Evolutionary conservation across 2,329 filamentous ascomycete species (phyloP), one percentile per base, ranked within the genome.

Genomic region (Chrysosporium keratinophilum): DNA sequence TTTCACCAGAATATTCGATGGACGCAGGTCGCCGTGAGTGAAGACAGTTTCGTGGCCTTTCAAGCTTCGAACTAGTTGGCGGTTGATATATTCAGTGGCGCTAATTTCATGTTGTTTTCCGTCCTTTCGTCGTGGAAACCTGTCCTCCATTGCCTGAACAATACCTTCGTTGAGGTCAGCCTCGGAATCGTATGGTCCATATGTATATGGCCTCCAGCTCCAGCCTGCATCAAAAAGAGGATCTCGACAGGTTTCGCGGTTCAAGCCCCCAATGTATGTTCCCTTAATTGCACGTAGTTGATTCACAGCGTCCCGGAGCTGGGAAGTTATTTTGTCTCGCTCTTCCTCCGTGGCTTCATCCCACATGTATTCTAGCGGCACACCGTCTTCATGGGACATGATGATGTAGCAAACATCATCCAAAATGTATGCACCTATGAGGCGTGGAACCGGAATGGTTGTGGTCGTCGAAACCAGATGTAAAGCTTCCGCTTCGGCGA

Each of bases 401-500:
- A 56, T 39, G 20, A 56, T 53, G 28, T 52, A 56, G 17, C 54
- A 47, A 14, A 45, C 31, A 14, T 49, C 54, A 20, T 56, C 54
- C 0, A 56, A 15, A 28, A 56, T 20, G 39, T 56, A 56, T 12
- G 54, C 54, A 15, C 34, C 31, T n/a, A 49, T 48, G 7, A 56
- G n/a, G 1, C 23, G 23, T 12, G 54, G 54, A 14, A 28, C 15
- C 2, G 35, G 15, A 42, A 56, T 52, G 6, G 42, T 56, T 15
- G 54, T 56, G 11, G 49, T 20, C 6, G 33, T 48, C 12, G 54
- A 37, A 20, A 48, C 45, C 2, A 56, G 40, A 19, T 56, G 54
- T 43, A 56, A 49, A 11, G 54, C 54, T 49, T 56, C 54, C 14
- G 54, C 54, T 53, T 56, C 50, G n/a, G 54, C 54, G 15, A 56